Evolutionary conservation across 768 basidiomycete genomes (phyloP).

Genomic region (Amyloporia xantha): DNA sequence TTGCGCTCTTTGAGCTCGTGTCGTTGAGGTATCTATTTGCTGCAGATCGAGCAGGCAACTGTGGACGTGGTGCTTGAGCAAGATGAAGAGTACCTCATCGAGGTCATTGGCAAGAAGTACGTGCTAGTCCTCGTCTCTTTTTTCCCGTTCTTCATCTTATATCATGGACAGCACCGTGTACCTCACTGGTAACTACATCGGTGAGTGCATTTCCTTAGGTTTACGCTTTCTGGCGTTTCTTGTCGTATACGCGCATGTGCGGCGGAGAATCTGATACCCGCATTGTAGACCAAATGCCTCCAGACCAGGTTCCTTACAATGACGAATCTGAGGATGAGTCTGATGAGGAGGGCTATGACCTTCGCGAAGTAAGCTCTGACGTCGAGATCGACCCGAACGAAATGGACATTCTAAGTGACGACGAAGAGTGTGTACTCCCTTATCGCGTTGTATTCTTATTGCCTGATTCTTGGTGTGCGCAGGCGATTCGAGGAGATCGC

Average conservation of each 20-base stretch:
- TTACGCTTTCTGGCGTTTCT: neutral
- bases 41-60: constrained; percentile 69
- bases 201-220: constrained; percentile 39
- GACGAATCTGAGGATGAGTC: constrained; percentile 34
- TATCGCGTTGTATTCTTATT: neutral
- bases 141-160: too few relatives aligned
- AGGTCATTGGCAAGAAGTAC: constrained; percentile 79
- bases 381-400: constrained; percentile 69
- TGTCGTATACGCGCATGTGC: too few relatives aligned
- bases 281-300: constrained; percentile 43
- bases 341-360: constrained; percentile 52
- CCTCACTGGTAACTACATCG: constrained; percentile 81
- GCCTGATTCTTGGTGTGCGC: neutral
- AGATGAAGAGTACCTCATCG: constrained; percentile 59
- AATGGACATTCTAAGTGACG: constrained; percentile 42
- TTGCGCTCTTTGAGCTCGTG: neutral
- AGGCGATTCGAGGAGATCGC: constrained; percentile 74
- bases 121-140: constrained; percentile 17
- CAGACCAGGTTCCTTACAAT: constrained; percentile 43
- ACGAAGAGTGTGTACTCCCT: constrained; percentile 21
- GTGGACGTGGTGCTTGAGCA: constrained; percentile 67
- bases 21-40: neutral
- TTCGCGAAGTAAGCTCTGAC: constrained; percentile 78
- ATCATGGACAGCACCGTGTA: constrained; percentile 52
- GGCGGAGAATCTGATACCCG: too few relatives aligned